Base-by-base conservation (phyloP, 208 protist genomes). In the Phytomonas sp. region DNA sequence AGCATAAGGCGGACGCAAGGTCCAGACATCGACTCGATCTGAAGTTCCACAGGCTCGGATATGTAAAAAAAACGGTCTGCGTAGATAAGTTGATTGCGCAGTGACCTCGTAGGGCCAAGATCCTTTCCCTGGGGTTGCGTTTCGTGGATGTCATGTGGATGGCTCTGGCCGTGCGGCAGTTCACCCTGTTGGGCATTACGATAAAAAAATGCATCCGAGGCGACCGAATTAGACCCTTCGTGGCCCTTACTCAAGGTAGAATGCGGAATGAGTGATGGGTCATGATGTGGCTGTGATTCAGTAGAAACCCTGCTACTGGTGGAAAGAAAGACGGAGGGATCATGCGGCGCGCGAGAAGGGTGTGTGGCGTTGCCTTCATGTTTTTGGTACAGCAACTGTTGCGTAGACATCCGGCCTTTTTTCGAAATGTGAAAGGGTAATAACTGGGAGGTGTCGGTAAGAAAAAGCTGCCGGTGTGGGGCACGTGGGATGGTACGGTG, bases 11-110 rank as follows among this genome's bases (percentile, higher is more conserved):
- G 69, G 6, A 76, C 75, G 23, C 82, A 74, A 60, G 86, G 68
- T 2, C 74, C 73, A 0, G 85, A 78, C 6, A 95, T 69, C 1
- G 76, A 79, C 75, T 95, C 87, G 34, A 95, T 81, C 71, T 93
- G 87, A 60, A 95, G 79, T 71, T 95, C 85, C n/a, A 93, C 79
- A 1, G 75, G 78, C 37, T 87, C 84, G 60, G 68, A 71, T 60
- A 84, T 76, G 52, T 71, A 72, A 49, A 65, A 65, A 37, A 56
- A 56, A 56, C 45, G 45, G 8, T 56, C 45, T 26, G 45, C 26
- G 19, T 56, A 19, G 10, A 56, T 12, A 23, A 26, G 5, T 19
- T 26, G 45, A 5, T 26, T 23, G 45, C 2, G 23, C 0, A 56
- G 7, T 56, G 16, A 26, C 45, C 26, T 56, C 19, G 19, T 26